phyloP scores from a whole-genome alignment of 495 filamentous ascomycete species.

The Pseudoneurospora amorphoporcata region DNA sequence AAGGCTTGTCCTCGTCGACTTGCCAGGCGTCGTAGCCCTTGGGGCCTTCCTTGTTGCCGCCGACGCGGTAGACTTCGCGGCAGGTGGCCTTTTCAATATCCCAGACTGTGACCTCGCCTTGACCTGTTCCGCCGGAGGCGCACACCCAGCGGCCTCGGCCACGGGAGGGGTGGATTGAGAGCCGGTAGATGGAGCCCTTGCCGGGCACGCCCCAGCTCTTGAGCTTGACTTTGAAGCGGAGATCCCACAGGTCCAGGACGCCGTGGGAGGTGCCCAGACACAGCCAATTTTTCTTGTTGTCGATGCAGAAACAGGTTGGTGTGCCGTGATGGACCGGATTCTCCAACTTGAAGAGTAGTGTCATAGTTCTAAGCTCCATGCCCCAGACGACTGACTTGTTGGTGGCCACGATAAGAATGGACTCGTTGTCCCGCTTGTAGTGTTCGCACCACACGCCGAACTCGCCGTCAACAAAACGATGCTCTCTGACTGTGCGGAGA shows the following conservation, averaged over 20 bases:
- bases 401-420: conserved; percentile 75
- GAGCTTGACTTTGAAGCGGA: conserved; percentile 79
- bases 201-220: conserved; percentile 85
- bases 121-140: conserved; percentile 77
- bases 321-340: conserved; percentile 93
- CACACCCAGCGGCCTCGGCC: conserved; percentile 71
- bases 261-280: conserved; percentile 88
- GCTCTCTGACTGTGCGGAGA: conserved; percentile 63
- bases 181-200: conserved; percentile 67
- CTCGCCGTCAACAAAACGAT: conserved; percentile 64
- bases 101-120: conserved; percentile 92
- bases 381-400: conserved; percentile 74
- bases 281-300: conserved; percentile 78
- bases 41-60: conserved; percentile 40
- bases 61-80: conserved; percentile 74
- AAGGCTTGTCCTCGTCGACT: conserved; percentile 74
- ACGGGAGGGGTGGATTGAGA: conserved; percentile 67
- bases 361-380: conserved; percentile 83
- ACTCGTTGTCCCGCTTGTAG: conserved; percentile 70
- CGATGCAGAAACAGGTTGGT: conserved; percentile 84
- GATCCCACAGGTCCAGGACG: conserved; percentile 89
- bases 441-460: conserved; percentile 89
- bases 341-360: conserved; percentile 63
- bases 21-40: conserved; percentile 79
- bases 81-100: conserved; percentile 86